Conservation (phyloP, 192 early-diverging fungal species). For the Globomyces pollinis-pini region DNA sequence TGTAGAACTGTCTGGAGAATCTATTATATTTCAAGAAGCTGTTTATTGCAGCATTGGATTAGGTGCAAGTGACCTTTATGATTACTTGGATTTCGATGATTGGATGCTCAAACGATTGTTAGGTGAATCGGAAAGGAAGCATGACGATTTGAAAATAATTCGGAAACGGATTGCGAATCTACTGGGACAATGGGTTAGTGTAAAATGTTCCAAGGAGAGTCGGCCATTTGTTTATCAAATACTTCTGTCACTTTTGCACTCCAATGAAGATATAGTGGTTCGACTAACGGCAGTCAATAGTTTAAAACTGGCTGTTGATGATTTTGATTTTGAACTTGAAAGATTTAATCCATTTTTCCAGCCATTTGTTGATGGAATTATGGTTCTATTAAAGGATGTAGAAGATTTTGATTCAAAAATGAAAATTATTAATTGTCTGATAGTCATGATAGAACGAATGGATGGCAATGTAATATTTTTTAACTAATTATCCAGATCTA, state of each 20-base stretch:
- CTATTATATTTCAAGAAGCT: conserved; percentile 64
- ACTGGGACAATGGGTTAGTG: conserved; percentile 75
- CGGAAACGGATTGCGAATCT: conserved; percentile 72
- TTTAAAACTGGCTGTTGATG: conserved; percentile 63
- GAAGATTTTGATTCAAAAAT: conserved; percentile 70
- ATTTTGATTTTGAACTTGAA: conserved; percentile 77
- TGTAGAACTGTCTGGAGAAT: conserved; percentile 13
- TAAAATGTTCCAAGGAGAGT: conserved; percentile 59
- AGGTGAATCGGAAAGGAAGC: conserved; percentile 44
- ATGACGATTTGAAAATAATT: conserved; percentile 22
- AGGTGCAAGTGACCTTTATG: conserved; percentile 72
- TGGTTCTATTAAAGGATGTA: conserved; percentile 51
- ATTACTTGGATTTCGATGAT: conserved; percentile 69
- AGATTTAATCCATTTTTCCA: conserved; percentile 63
- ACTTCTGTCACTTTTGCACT: conserved; percentile 59
- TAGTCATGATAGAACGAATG: conserved; percentile 69
- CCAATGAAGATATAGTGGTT: conserved; percentile 71
- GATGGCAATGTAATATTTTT: conserved; percentile 64
- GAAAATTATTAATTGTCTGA: conserved; percentile 65
- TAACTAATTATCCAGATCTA: conserved; percentile 11
- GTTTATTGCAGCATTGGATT: conserved; percentile 73
- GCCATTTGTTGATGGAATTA: conserved; percentile 47
- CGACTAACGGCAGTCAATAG: conserved; percentile 66
- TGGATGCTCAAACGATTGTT: conserved; percentile 56
- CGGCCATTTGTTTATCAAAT: conserved; percentile 62